A percentile compares a stretch with the other conserved stretches of the same genome.
phyloP scores from a whole-genome alignment of 2,329 filamentous ascomycete genomes.

The Emmonsia crescens region DNA sequence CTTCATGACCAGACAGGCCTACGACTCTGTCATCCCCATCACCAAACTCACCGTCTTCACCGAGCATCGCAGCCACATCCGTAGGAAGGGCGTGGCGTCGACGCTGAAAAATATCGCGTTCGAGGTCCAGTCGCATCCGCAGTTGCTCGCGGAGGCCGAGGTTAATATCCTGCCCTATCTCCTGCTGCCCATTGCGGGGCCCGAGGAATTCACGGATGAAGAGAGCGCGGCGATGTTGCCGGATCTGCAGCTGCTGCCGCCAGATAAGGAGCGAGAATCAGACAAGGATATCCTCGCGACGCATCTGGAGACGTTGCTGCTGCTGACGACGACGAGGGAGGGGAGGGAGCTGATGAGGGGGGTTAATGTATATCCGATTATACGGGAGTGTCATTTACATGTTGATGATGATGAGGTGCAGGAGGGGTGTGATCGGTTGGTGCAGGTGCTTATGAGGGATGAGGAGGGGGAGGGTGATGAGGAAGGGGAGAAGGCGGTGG shows the following conservation, averaged over 20 bases:
- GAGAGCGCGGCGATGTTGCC: conserved; percentile 79
- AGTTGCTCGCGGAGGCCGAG: conserved; percentile 58
- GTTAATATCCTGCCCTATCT: conserved; percentile 82
- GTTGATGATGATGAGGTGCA: conserved; percentile 68
- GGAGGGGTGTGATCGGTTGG: conserved; percentile 78
- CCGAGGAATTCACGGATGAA: conserved; percentile 78
- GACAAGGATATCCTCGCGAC: conserved; percentile 69
- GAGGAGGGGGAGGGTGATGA: conserved; percentile 50
- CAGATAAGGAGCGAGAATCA: conserved; percentile 75
- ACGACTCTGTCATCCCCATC: conserved; percentile 76
- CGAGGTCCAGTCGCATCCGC: conserved; percentile 60
- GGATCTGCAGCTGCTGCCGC: conserved; percentile 78
- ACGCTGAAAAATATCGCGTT: conserved; percentile 94
- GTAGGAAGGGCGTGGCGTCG: conserved; percentile 86
- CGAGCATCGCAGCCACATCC: conserved; percentile 70
- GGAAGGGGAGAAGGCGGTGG: too few species aligned
- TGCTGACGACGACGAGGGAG: conserved; percentile 67
- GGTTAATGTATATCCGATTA: conserved; percentile 76
- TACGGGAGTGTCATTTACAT: conserved; percentile 72
- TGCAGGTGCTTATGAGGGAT: conserved; percentile 78
- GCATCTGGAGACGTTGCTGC: conserved; percentile 76
- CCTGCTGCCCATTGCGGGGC: conserved; percentile 74
- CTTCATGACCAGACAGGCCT: conserved; percentile 61
- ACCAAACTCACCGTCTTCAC: conserved; percentile 93
- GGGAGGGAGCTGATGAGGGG: conserved; percentile 64